Conservation (phyloP, 257 asterid species). For the Vinca minor region DNA sequence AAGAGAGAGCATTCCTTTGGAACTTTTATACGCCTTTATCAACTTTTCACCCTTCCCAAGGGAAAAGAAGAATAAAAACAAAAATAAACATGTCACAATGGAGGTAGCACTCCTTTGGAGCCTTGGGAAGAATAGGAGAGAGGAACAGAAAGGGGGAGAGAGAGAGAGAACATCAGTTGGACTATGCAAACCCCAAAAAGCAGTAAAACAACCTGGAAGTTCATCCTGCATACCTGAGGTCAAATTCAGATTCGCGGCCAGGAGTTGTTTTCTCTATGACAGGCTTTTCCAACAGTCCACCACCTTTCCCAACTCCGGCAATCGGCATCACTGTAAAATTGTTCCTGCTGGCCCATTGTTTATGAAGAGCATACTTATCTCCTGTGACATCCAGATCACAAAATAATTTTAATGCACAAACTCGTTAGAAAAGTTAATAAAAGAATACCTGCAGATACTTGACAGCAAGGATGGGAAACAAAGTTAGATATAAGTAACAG, state of each 20-base stretch:
- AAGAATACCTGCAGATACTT: not conserved
- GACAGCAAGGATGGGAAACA: not conserved
- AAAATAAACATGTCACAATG: not conserved
- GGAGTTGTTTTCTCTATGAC: constrained; percentile 79
- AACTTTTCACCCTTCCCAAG: not conserved
- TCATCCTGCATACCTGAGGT: constrained; percentile 58
- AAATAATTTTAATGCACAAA: constrained; percentile 13
- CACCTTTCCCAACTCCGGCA: constrained; percentile 66
- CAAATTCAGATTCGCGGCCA: constrained; percentile 91
- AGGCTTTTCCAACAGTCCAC: constrained; percentile 84
- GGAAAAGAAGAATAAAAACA: not conserved
- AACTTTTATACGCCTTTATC: not conserved
- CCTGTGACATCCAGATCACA: constrained; percentile 33
- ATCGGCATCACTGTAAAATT: constrained; percentile 39
- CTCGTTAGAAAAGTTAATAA: constrained; percentile 3
- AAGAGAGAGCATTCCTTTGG: too few relatives aligned
- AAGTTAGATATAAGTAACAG: not conserved
- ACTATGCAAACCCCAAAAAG: not conserved
- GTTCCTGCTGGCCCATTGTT: constrained; percentile 52
- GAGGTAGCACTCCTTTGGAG: not conserved
- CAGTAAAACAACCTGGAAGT: constrained; percentile 10
- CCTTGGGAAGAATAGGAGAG: not conserved
- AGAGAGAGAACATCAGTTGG: not conserved
- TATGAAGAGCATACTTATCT: constrained; percentile 50
- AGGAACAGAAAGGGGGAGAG: not conserved